phyloP scores from a whole-genome alignment of 306 rosid species.

The Dryas alaskensis region DNA sequence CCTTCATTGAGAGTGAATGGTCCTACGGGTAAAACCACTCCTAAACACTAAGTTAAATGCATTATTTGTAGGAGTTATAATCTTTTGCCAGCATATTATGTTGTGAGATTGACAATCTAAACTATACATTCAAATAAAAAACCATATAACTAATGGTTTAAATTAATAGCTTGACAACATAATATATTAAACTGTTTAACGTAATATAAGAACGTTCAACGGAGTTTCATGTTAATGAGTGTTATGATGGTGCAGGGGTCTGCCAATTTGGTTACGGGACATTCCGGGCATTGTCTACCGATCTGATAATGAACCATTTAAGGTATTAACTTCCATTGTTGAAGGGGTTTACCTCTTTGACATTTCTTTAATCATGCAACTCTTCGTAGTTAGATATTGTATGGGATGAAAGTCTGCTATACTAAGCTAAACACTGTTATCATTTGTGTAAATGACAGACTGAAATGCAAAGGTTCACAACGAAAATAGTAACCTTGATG shows the following conservation, averaged over 20 bases:
- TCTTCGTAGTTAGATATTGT: too few relatives aligned
- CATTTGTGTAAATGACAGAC: slow-evolving; percentile 41
- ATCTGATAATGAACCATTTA: slow-evolving; percentile 70
- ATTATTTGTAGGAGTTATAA: too few relatives aligned
- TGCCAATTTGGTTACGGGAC: slow-evolving; percentile 78
- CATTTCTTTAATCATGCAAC: neutral
- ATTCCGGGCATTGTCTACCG: slow-evolving; percentile 69
- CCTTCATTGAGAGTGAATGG: slow-evolving; percentile 84
- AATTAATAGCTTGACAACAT: too few relatives aligned
- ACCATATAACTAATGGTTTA: too few relatives aligned
- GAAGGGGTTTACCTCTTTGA: neutral
- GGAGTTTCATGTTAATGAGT: too few relatives aligned
- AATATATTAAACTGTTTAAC: neutral
- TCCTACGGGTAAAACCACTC: slow-evolving; percentile 50
- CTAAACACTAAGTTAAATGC: neutral
- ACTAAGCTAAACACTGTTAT: neutral
- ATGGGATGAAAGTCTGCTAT: too few relatives aligned
- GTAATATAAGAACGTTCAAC: too few relatives aligned
- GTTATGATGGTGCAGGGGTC: slow-evolving; percentile 50
- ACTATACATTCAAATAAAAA: neutral
- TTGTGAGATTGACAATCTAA: too few relatives aligned
- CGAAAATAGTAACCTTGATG: slow-evolving; percentile 67
- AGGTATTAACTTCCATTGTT: slow-evolving; percentile 39
- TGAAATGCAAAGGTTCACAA: slow-evolving; percentile 68
- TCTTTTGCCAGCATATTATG: too few relatives aligned